Conservation (phyloP, 2,329 filamentous ascomycete species). For the Ascochyta viciae-villosae region DNA sequence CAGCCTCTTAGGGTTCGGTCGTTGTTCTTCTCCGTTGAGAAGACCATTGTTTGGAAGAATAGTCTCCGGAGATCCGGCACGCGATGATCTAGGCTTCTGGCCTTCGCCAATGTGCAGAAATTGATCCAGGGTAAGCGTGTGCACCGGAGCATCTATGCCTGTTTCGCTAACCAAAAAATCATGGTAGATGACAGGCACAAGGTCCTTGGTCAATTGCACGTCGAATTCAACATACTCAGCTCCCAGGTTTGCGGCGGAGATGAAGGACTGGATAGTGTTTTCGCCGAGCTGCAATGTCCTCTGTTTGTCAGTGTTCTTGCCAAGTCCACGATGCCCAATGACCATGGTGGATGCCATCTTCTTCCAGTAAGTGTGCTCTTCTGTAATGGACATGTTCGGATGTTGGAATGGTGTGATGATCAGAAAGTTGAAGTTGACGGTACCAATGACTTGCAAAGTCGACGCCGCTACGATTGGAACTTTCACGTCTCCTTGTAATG, state of each 20-base stretch:
- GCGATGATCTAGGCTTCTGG: slow-evolving; percentile 55
- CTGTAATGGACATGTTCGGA: slow-evolving; percentile 90
- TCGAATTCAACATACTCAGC: slow-evolving; percentile 79
- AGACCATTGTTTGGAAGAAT: slow-evolving; percentile 16
- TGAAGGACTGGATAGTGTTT: slow-evolving; percentile 95
- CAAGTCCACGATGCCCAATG: slow-evolving; percentile 74
- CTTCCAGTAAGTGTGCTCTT: slow-evolving; percentile 95
- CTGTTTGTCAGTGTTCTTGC: slow-evolving; percentile 86
- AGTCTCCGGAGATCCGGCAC: slow-evolving; percentile 55
- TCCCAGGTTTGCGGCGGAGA: slow-evolving; percentile 91
- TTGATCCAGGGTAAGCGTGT: slow-evolving; percentile 92
- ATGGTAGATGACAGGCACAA: slow-evolving; percentile 97
- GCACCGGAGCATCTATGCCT: slow-evolving; percentile 94
- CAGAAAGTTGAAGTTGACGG: slow-evolving; percentile 95
- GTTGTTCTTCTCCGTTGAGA: slow-evolving; percentile 24
- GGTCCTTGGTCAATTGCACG: slow-evolving; percentile 98
- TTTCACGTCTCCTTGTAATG: slow-evolving; percentile 87
- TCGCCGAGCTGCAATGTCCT: slow-evolving; percentile 93
- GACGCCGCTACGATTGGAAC: slow-evolving; percentile 87
- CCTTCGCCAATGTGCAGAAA: slow-evolving; percentile 84
- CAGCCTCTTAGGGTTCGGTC: slow-evolving; percentile 41
- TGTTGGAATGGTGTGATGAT: slow-evolving; percentile 94
- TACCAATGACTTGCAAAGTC: slow-evolving; percentile 87
- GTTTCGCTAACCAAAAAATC: slow-evolving; percentile 98
- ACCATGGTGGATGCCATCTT: slow-evolving; percentile 88